These are phyloP conservation scores for Tagetes erecta DNA, from an alignment of 129 eudicot species.

Conservation along the genomic window DNA sequence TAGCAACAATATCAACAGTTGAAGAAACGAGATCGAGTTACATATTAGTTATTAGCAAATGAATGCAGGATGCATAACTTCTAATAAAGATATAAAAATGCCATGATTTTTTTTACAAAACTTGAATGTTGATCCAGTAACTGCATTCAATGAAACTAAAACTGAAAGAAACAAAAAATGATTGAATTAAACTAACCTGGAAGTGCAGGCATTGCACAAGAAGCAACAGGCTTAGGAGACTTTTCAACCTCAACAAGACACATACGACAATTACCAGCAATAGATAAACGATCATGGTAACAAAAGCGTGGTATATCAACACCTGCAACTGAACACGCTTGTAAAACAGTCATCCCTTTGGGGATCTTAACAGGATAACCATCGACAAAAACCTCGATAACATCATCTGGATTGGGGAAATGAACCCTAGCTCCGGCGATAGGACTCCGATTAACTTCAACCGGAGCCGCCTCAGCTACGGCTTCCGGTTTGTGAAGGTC, in stretches of 20 bases:
- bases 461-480: conserved; percentile 32
- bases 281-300: conserved; percentile 76
- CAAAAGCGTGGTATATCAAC: conserved; percentile 89
- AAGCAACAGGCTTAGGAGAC: conserved; percentile 89
- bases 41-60: not conserved
- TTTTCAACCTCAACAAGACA: conserved; percentile 90
- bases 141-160: not conserved
- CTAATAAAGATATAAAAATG: not conserved
- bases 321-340: conserved; percentile 90
- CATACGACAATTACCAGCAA: conserved; percentile 95
- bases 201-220: conserved; percentile 84
- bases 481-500: conserved; percentile 68
- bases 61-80: conserved; percentile 12
- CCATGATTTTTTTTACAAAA: not conserved
- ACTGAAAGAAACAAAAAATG: not conserved
- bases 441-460: conserved; percentile 60
- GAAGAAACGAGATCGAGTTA: not conserved
- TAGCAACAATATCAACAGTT: not conserved
- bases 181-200: conserved; percentile 25
- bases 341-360: conserved; percentile 85
- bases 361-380: conserved; percentile 97
- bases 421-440: conserved; percentile 87
- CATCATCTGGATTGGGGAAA: conserved; percentile 90
- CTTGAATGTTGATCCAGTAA: too few species aligned
- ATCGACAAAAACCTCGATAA: conserved; percentile 89